phyloP scores from a whole-genome alignment of 169 alveolate genomes.

The Babesia ovata region DNA sequence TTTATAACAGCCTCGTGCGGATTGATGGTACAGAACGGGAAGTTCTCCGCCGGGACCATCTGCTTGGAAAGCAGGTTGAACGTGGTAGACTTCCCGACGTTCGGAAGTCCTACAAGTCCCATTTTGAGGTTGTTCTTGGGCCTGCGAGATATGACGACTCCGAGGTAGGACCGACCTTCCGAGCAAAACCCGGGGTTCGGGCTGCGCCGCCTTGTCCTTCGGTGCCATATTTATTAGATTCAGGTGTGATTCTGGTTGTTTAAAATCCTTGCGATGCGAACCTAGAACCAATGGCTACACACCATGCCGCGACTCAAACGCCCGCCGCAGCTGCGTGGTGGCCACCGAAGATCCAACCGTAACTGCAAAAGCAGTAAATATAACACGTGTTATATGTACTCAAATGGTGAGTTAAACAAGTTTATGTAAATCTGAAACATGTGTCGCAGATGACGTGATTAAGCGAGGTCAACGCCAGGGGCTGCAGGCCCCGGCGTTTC shows the following conservation, averaged over 20 bases:
- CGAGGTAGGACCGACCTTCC: slow-evolving; percentile 50
- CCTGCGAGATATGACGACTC: slow-evolving; percentile 48
- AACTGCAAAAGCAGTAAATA: no score
- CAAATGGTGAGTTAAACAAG: no score
- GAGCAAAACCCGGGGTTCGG: slow-evolving; percentile 55
- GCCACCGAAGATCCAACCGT: neutral
- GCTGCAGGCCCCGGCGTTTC: no score
- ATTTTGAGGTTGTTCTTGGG: slow-evolving; percentile 90
- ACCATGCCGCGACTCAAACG: neutral
- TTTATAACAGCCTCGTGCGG: slow-evolving; percentile 96
- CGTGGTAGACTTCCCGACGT: slow-evolving; percentile 96
- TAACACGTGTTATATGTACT: no score
- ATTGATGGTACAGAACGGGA: slow-evolving; percentile 91
- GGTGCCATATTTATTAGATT: slow-evolving; percentile 46
- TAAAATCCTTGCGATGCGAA: neutral
- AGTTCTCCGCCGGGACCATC: slow-evolving; percentile 96
- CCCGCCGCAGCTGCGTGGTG: neutral
- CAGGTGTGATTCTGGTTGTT: neutral
- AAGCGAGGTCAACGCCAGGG: no score
- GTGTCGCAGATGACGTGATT: no score
- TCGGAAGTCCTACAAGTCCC: slow-evolving; percentile 99
- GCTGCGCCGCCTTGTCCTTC: slow-evolving; percentile 53
- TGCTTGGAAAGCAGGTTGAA: slow-evolving; percentile 95
- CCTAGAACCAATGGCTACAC: neutral
- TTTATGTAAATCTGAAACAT: no score